Conservation (phyloP, 2,329 filamentous ascomycete species). For the Rhinocladiella similis region DNA sequence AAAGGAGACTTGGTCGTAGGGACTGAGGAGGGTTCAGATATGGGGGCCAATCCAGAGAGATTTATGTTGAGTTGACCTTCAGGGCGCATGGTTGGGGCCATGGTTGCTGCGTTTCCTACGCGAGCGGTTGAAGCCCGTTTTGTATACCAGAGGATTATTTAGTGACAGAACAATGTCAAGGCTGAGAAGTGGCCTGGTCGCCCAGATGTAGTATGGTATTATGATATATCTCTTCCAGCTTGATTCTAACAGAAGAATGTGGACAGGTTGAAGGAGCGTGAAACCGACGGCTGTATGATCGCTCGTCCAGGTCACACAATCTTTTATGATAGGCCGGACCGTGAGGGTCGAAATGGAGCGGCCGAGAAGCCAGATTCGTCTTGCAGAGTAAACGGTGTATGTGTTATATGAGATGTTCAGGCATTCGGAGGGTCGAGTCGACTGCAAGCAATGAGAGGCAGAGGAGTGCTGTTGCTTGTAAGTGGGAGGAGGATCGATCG, state of each 20-base stretch:
- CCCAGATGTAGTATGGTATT: not conserved
- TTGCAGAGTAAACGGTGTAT: not conserved
- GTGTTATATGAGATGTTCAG: not conserved
- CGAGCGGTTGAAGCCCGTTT: not conserved
- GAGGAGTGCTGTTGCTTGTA: no score
- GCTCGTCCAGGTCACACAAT: not conserved
- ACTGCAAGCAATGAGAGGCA: not conserved
- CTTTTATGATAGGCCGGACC: not conserved
- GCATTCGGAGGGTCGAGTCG: not conserved
- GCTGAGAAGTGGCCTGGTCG: not conserved
- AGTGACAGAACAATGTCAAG: not conserved
- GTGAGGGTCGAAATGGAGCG: not conserved
- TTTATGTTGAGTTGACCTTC: constrained; percentile 29
- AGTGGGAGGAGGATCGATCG: constrained; percentile 2
- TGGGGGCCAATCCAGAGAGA: constrained; percentile 24
- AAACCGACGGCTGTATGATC: not conserved
- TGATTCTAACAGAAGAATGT: not conserved
- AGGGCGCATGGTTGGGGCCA: constrained; percentile 24
- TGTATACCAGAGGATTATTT: not conserved
- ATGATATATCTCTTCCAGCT: not conserved
- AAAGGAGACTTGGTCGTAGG: constrained; percentile 28
- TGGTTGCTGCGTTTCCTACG: constrained; percentile 1
- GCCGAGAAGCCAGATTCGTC: not conserved
- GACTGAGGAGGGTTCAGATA: constrained; percentile 21
- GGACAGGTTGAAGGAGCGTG: not conserved